Percentiles rank a stretch among this genome's conserved stretches.
Evolutionary conservation across 352 stramenopile species (phyloP).

Genomic region (Phytophthora agathidicida): DNA sequence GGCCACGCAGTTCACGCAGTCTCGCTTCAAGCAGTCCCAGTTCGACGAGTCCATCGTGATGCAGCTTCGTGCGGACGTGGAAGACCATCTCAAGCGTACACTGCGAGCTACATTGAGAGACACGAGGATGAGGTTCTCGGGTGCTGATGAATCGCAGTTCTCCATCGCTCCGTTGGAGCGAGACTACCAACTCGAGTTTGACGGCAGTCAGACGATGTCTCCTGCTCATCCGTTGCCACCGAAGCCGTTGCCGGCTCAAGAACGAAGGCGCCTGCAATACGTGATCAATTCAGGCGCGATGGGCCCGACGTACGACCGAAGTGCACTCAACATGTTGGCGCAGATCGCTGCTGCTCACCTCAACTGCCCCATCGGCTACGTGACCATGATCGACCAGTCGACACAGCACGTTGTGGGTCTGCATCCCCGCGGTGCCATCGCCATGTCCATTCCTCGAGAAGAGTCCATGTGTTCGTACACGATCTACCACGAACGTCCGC

Average conservation of each 20-base stretch:
- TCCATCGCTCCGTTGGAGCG: slow-evolving; percentile 43
- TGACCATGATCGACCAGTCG: slow-evolving; percentile 62
- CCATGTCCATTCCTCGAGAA: slow-evolving; percentile 43
- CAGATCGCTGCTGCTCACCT: slow-evolving; percentile 54
- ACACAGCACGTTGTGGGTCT: slow-evolving; percentile 57
- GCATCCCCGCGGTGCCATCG: slow-evolving; percentile 30
- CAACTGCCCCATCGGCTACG: slow-evolving; percentile 63
- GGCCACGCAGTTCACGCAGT: slow-evolving; percentile 14
- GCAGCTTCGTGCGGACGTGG: slow-evolving; percentile 36
- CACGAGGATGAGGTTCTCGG: slow-evolving; percentile 19
- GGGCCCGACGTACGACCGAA: slow-evolving; percentile 50
- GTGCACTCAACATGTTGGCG: slow-evolving; percentile 56
- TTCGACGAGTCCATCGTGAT: slow-evolving; percentile 30
- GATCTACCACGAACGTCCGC: slow-evolving; percentile 61
- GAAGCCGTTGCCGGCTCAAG: slow-evolving; percentile 37
- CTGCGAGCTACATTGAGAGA: slow-evolving; percentile 22
- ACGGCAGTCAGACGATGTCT: slow-evolving; percentile 46
- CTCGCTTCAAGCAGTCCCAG: slow-evolving; percentile 20
- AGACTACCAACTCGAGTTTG: slow-evolving; percentile 60
- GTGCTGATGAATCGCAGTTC: slow-evolving; percentile 35
- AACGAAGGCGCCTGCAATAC: slow-evolving; percentile 45
- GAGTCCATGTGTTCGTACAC: slow-evolving; percentile 70
- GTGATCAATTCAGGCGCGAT: slow-evolving; percentile 52
- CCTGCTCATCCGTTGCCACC: slow-evolving; percentile 51
- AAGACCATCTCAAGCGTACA: slow-evolving; percentile 36